Evolutionary conservation across 768 basidiomycete genomes (phyloP), one percentile per base, ranked within the genome.

Genomic region (Pulveroboletus ravenelii): DNA sequence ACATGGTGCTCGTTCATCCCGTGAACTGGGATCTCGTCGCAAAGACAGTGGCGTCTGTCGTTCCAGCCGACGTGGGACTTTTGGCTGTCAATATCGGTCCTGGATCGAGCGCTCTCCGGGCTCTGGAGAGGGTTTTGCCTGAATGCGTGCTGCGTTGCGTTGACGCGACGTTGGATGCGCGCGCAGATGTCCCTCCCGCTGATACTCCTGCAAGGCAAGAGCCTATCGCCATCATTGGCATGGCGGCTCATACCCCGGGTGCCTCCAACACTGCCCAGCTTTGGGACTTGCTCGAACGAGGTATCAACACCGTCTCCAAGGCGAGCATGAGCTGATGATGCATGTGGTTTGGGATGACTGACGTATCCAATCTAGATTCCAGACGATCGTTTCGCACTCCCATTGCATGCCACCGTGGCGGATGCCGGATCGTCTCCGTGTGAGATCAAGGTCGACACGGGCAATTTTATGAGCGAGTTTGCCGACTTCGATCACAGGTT

Each of bases 161-260:
- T 15, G 60, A 63, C 31, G 58, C 55, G 10, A 44, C 55, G 10
- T 53, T 40, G 23, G 59, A 55, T 23, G 20, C 36, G 17, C 29
- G 43, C 6, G 51, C 41, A 23, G 55, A 42, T n/a, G 43, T 51
- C 10, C 13, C 12, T 30, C 32, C 45, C 8, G 10, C 31, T 10
- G 12, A 10, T 12, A 13, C 36, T 9, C 45, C 35, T 18, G 48
- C 50, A 6, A 70, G 70, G 36, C 73, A 75, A 53, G 74, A 79
- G 41, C 76, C 80, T 3, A 78, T 89, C 42, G 87, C 87, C 0
- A 78, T 88, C 49, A 70, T 87, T 42, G 87, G 87, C 9, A 86
- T 87, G 84, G 81, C 84, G 1, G 72, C 80, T 37, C 78, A 69
- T 34, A 62, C 75, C 20, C 76, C 76, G 0, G 80, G 83, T 3